These are phyloP conservation scores for Ustilago tritici DNA, from an alignment of 1,284 basidiomycete species.

Conservation along the genomic window DNA sequence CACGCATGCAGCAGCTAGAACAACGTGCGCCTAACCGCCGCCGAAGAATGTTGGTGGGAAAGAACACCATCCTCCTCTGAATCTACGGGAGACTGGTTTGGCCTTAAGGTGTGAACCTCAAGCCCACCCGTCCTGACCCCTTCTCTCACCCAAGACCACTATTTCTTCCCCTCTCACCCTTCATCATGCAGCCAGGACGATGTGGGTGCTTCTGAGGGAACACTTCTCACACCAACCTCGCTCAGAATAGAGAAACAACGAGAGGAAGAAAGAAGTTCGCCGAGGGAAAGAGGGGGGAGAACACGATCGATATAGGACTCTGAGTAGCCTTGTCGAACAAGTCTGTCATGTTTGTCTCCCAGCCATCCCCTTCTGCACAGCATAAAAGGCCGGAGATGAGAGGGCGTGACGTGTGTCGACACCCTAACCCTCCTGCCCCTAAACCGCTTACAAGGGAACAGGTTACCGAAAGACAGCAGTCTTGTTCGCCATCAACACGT, in stretches of 20 bases:
- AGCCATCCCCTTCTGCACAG: background rate
- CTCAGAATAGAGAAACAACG: background rate
- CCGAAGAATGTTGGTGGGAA: slow-evolving; percentile 8
- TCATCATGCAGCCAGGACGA: background rate
- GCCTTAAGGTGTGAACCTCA: slow-evolving; percentile 7
- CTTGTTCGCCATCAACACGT: slow-evolving; percentile 12
- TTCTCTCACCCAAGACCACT: background rate
- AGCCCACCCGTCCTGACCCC: background rate
- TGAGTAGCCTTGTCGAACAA: slow-evolving; percentile 17
- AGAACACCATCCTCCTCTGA: slow-evolving; percentile 14
- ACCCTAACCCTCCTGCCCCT: background rate
- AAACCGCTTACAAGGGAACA: background rate
- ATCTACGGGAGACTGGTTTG: slow-evolving; percentile 6
- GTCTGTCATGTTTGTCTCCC: slow-evolving; percentile 3
- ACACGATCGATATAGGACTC: slow-evolving; percentile 13
- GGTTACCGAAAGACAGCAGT: background rate
- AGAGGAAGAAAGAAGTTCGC: background rate
- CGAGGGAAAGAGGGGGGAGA: background rate
- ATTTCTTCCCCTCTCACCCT: background rate
- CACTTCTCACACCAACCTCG: slow-evolving; percentile 1
- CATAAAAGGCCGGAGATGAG: background rate
- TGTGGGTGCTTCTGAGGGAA: slow-evolving; percentile 2
- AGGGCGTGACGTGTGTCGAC: background rate
- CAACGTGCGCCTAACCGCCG: background rate
- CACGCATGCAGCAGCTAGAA: background rate